Conservation (phyloP, 805 yeast genomes). For the Kodamaea hsintzibuensis region DNA sequence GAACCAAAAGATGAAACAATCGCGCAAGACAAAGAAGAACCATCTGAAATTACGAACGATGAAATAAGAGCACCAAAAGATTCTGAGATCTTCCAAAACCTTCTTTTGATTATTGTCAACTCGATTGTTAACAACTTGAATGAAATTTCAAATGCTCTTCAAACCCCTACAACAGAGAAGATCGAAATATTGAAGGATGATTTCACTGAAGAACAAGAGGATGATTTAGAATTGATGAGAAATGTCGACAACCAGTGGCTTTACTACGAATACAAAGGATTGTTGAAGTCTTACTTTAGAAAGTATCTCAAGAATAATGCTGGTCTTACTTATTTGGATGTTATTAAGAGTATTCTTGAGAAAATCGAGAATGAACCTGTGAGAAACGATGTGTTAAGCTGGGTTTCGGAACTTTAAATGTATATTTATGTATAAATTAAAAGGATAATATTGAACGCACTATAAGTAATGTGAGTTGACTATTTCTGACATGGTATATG, state of each 20-base stretch:
- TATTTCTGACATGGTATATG: no score
- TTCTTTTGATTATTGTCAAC: slow-evolving; percentile 21
- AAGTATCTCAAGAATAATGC: slow-evolving; percentile 21
- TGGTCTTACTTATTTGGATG: slow-evolving; percentile 14
- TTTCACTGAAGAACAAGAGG: slow-evolving; percentile 26
- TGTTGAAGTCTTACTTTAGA: slow-evolving; percentile 40
- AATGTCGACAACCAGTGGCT: slow-evolving; percentile 42
- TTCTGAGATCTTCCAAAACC: slow-evolving; percentile 17
- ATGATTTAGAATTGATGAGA: slow-evolving; percentile 22
- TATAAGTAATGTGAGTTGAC: no score
- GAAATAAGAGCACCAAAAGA: neutral
- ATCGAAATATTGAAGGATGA: slow-evolving; percentile 26
- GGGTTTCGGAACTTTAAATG: slow-evolving; percentile 19
- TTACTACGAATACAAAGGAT: slow-evolving; percentile 42
- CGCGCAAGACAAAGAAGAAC: neutral
- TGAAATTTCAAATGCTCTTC: slow-evolving; percentile 18
- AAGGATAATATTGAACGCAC: neutral
- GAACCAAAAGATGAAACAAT: neutral
- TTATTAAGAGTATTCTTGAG: slow-evolving; percentile 18
- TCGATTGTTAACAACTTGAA: slow-evolving; percentile 35
- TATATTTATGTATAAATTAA: neutral
- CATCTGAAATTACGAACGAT: neutral
- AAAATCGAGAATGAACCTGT: slow-evolving; percentile 22
- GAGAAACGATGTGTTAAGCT: slow-evolving; percentile 21
- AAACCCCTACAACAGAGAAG: slow-evolving; percentile 16